Base-by-base conservation (phyloP, 2,329 filamentous ascomycete genomes). In the Exophiala viscosa region DNA sequence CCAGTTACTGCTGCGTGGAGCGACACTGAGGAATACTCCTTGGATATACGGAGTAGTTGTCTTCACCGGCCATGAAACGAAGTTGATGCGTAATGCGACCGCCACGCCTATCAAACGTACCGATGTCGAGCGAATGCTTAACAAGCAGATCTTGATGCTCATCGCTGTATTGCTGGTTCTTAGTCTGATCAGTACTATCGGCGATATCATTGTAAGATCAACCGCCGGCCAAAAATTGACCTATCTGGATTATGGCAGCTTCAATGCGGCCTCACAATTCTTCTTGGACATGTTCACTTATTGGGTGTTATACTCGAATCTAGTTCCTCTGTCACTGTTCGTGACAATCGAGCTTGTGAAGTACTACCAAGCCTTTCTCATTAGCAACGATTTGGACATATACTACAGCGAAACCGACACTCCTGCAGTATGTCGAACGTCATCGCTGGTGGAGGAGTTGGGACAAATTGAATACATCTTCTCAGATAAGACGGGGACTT, bases 381-480 rank as follows among this genome's bases (percentile, higher is more conserved):
- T 99, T 70, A 95, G 96, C 67, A 92, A 91, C 51, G 95, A 99
- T 68, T 79, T 99, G 51, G 93, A 99, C 67, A 99, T 99, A 63
- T 99, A 99, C 73, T 90, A 99, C 69, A 88, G 96, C 64, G 88
- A 90, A 67, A 96, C 86, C 1, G 91, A 99, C 65, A 99, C 92
- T 0, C 90, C 93, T 10, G 91, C 93, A 4, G 95, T 93, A 60
- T 99, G 93, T 71, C 84, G 93, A 64, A 99, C 93, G 0, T 97
- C 92, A 2, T 96, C 91, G 61, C 76, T 99, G 67, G 93, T 99
- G 9, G 93, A 99, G 73, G 95, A 99, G 67, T 75, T 99, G 40
- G 93, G 93, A 50, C 96, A 97, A 80, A 95, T 99, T 40, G 93
- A 97, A 66, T 99, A 95, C 65, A 93, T 99, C 59, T 99, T 99